Percentiles rank a stretch among this genome's conserved stretches.
Evolutionary conservation across 345 rosid species (phyloP).

Genomic region (Laguncularia racemosa): DNA sequence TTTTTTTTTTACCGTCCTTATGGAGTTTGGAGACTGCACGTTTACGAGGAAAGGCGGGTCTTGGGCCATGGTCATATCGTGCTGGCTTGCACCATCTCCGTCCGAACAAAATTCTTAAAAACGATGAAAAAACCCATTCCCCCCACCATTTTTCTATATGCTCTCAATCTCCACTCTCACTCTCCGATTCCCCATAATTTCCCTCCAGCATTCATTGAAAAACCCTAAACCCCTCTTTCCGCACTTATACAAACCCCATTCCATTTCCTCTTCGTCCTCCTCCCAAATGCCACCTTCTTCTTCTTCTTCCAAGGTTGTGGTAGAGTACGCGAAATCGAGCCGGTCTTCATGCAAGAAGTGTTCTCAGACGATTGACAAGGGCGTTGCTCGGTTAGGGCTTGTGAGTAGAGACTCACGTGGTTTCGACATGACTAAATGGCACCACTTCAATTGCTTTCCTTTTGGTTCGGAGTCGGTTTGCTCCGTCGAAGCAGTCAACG

Average conservation of each 20-base stretch:
- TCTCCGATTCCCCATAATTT: not conserved
- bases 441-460: slow-evolving; percentile 62
- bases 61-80: no score
- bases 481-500: slow-evolving; percentile 40
- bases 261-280: not conserved
- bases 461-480: slow-evolving; percentile 21
- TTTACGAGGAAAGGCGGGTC: no score
- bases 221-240: not conserved
- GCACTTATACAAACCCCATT: not conserved
- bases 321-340: slow-evolving; percentile 81
- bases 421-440: slow-evolving; percentile 70
- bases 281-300: slow-evolving; percentile 6
- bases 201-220: not conserved
- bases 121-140: no score
- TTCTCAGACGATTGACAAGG: slow-evolving; percentile 37
- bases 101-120: no score
- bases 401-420: slow-evolving; percentile 58
- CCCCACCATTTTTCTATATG: no score
- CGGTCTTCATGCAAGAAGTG: slow-evolving; percentile 78
- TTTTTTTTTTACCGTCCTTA: no score
- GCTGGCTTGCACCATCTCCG: no score
- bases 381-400: slow-evolving; percentile 53
- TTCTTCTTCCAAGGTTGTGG: slow-evolving; percentile 26
- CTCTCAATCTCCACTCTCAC: not conserved
- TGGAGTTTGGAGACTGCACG: no score